These are phyloP conservation scores for Ogataea haglerorum DNA, from an alignment of 805 yeast genomes.

Conservation along the genomic window DNA sequence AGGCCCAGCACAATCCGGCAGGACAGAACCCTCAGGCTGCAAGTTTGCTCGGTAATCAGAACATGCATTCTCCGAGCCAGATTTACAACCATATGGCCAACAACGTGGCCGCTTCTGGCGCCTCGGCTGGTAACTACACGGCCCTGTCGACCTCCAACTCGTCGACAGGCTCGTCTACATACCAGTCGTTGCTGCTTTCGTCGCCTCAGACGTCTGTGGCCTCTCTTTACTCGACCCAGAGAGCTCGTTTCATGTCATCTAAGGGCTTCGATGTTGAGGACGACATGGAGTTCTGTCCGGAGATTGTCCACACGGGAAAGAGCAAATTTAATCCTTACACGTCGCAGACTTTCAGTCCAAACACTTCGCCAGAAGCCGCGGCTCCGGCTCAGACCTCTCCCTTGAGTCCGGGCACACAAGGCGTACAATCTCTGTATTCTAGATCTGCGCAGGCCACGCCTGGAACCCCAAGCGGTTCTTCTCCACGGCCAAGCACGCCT, in stretches of 20 bases:
- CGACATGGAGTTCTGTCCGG: slow-evolving; percentile 65
- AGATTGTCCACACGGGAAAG: slow-evolving; percentile 29
- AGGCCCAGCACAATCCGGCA: slow-evolving; percentile 1
- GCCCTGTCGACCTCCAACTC: slow-evolving; percentile 16
- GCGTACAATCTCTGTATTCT: slow-evolving; percentile 15
- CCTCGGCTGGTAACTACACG: slow-evolving; percentile 9
- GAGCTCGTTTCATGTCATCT: slow-evolving; percentile 55
- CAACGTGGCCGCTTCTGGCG: slow-evolving; percentile 3
- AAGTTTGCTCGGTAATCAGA: background rate
- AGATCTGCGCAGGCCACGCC: slow-evolving; percentile 8
- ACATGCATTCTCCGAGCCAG: slow-evolving; percentile 16
- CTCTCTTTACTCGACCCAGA: slow-evolving; percentile 26
- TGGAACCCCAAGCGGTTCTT: slow-evolving; percentile 14
- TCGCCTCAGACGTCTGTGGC: slow-evolving; percentile 28
- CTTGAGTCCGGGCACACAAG: slow-evolving; percentile 11
- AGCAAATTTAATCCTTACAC: slow-evolving; percentile 66
- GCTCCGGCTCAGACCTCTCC: slow-evolving; percentile 21
- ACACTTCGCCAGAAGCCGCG: slow-evolving; percentile 34
- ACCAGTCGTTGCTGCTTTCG: slow-evolving; percentile 25
- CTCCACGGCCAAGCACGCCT: slow-evolving; percentile 53
- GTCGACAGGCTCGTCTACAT: slow-evolving; percentile 21
- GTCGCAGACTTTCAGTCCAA: slow-evolving; percentile 58
- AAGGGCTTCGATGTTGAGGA: slow-evolving; percentile 62
- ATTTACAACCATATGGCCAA: slow-evolving; percentile 12
- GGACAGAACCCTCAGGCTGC: background rate